These are phyloP conservation scores for Recurvomyces mirabilis DNA, from an alignment of 495 filamentous ascomycete species.

Conservation along the genomic window DNA sequence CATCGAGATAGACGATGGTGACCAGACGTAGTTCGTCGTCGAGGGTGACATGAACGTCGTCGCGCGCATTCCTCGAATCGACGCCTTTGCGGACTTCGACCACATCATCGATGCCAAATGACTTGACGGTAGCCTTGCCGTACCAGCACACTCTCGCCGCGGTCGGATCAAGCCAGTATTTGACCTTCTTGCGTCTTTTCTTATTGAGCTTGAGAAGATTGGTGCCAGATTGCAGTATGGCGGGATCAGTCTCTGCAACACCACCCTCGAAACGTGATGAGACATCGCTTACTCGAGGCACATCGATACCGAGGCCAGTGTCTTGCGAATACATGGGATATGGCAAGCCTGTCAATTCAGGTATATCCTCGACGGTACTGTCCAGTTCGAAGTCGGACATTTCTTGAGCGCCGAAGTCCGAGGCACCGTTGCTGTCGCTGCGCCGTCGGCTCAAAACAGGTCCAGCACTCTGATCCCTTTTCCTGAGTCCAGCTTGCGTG, in stretches of 20 bases:
- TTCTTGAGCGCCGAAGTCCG: conserved; percentile 33
- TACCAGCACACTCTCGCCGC: conserved; percentile 83
- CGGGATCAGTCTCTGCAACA: conserved; percentile 59
- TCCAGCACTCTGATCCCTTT: conserved; percentile 71
- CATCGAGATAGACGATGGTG: conserved; percentile 69
- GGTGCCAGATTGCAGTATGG: conserved; percentile 63
- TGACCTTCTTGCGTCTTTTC: conserved; percentile 64
- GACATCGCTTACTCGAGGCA: conserved; percentile 21
- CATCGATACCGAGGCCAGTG: conserved; percentile 31
- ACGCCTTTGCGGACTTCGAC: conserved; percentile 73
- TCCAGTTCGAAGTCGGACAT: conserved; percentile 41
- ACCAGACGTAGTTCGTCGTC: conserved; percentile 60
- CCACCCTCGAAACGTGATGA: conserved; percentile 29
- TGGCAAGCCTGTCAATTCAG: conserved; percentile 38
- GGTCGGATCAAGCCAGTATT: conserved; percentile 66
- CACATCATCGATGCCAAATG: conserved; percentile 89
- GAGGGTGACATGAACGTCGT: conserved; percentile 61
- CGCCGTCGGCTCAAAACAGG: conserved; percentile 77
- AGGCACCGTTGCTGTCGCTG: conserved; percentile 71
- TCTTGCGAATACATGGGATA: conserved; percentile 24
- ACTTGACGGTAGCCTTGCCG: conserved; percentile 61
- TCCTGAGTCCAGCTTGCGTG: conserved; percentile 50
- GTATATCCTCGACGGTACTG: conserved; percentile 51
- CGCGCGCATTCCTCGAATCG: conserved; percentile 80
- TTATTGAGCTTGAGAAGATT: conserved; percentile 68